phyloP scores from a whole-genome alignment of 106 monocot genomes.

The Phalaenopsis aphrodite region DNA sequence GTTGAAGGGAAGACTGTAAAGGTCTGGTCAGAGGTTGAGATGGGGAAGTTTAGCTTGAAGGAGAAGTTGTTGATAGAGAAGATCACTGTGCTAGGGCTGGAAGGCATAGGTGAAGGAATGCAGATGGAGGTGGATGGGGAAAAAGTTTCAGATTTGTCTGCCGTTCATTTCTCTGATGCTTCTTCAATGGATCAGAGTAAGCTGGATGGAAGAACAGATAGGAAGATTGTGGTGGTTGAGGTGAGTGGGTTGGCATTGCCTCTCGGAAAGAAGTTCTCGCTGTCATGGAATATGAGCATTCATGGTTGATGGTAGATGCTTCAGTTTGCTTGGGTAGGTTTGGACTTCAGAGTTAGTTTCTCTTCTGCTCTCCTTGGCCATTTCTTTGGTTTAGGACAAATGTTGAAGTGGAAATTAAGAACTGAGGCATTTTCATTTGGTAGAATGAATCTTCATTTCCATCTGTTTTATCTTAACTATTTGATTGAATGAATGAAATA shows the following conservation, averaged over 20 bases:
- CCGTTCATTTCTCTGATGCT: slow-evolving; percentile 19
- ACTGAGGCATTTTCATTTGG: background rate
- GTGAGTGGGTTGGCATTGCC: slow-evolving; percentile 58
- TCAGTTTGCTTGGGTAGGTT: background rate
- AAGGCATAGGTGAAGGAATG: slow-evolving; percentile 21
- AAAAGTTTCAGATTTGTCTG: slow-evolving; percentile 12
- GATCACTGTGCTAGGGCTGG: slow-evolving; percentile 64
- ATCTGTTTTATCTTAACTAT: background rate
- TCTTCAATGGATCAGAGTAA: slow-evolving; percentile 11
- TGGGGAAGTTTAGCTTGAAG: slow-evolving; percentile 49
- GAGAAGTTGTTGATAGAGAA: slow-evolving; percentile 62
- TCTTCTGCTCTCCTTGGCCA: background rate
- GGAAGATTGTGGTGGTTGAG: slow-evolving; percentile 50
- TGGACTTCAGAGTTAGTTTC: background rate
- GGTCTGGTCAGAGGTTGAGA: slow-evolving; percentile 64
- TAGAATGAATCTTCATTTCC: background rate
- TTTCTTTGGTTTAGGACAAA: background rate
- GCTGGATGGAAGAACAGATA: slow-evolving; percentile 31
- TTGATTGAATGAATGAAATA: background rate
- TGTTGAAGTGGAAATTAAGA: background rate
- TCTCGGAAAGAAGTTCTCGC: slow-evolving; percentile 77
- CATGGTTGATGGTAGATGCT: slow-evolving; percentile 10
- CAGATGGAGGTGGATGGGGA: slow-evolving; percentile 52
- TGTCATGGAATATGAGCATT: slow-evolving; percentile 69
- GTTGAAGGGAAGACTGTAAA: slow-evolving; percentile 36